A percentile compares a stretch with the other conserved stretches of the same genome.
These are phyloP conservation scores for Panaeolus cyanescens DNA, from an alignment of 768 basidiomycete species.

Conservation along the genomic window DNA sequence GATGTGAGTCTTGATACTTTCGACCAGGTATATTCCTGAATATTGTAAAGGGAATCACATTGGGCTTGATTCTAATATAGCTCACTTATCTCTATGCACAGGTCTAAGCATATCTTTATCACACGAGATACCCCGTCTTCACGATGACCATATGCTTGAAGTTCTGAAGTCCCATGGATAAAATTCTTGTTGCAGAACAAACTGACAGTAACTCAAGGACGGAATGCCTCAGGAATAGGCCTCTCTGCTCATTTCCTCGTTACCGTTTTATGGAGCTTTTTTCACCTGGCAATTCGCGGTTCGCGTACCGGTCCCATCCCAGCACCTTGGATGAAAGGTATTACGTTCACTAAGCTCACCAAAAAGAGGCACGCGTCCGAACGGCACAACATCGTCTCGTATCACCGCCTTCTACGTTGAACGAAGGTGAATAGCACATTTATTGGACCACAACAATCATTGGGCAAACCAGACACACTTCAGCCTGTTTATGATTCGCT, in stretches of 20 bases:
- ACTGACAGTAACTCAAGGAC: background rate
- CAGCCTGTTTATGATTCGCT: too few relatives aligned
- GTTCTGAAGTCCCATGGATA: background rate
- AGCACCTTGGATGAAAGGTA: too few relatives aligned
- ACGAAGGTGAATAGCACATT: too few relatives aligned
- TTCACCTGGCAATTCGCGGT: background rate
- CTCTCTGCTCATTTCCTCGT: background rate
- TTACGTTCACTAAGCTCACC: too few relatives aligned
- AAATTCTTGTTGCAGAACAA: background rate
- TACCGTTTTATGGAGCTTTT: background rate
- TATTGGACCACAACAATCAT: too few relatives aligned
- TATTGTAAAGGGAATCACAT: background rate
- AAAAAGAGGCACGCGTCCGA: too few relatives aligned
- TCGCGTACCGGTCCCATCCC: background rate
- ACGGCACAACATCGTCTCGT: too few relatives aligned
- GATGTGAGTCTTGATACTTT: background rate
- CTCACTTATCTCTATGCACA: background rate
- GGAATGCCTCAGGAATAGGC: too few relatives aligned
- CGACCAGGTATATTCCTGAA: background rate
- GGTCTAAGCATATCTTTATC: background rate
- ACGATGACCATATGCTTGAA: slow-evolving; percentile 1
- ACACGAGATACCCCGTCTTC: background rate
- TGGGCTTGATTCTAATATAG: background rate
- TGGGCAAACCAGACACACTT: too few relatives aligned
- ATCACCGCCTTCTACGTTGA: too few relatives aligned